Evolutionary conservation across 2,329 filamentous ascomycete genomes (phyloP).

Genomic region (Aspergillus sp.): DNA sequence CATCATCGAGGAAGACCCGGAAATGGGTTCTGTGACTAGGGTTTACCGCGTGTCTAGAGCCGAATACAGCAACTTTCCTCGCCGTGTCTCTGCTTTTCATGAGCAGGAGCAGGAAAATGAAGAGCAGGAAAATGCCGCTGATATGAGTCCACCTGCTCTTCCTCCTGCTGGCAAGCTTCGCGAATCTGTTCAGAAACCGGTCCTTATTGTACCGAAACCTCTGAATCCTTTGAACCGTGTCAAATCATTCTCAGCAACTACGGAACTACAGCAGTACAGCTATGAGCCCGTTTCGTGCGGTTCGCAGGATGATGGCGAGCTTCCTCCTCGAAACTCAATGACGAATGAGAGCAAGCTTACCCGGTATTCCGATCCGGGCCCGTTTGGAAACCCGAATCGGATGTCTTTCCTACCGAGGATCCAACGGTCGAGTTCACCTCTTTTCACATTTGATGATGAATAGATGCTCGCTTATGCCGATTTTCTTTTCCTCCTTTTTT

Average conservation of each 20-base stretch:
- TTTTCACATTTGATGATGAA: neutral
- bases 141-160: neutral
- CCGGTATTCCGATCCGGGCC: neutral
- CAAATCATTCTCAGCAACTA: neutral
- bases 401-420: neutral
- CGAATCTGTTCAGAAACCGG: neutral
- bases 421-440: neutral
- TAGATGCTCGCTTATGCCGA: neutral
- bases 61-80: neutral
- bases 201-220: neutral
- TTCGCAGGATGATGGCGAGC: neutral
- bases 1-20: slow-evolving; percentile 7
- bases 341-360: neutral
- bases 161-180: slow-evolving; percentile 3
- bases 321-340: neutral
- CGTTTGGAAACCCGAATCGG: neutral
- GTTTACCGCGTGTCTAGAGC: neutral
- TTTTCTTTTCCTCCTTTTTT: no score
- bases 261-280: neutral
- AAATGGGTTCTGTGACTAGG: neutral
- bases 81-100: neutral
- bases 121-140: no score
- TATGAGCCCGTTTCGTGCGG: neutral
- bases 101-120: neutral
- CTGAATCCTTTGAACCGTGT: neutral